Base-by-base conservation (phyloP, 2,329 filamentous ascomycete genomes). In the Chrysoporthe austroafricana region DNA sequence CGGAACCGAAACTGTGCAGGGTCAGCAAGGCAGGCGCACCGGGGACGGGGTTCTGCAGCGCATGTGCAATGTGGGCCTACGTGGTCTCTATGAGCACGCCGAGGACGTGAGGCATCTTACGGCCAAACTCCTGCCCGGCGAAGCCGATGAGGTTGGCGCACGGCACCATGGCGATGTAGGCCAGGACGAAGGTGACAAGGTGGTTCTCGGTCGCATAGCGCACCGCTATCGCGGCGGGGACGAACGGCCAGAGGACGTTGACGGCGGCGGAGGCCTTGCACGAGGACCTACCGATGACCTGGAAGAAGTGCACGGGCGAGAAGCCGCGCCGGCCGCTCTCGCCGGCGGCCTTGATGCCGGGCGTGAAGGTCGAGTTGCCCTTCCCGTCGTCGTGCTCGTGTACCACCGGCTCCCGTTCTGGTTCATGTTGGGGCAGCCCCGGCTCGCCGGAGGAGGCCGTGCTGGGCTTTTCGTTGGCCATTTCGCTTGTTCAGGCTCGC, bases 121-220 rank as follows among this genome's bases (percentile, higher is more conserved):
- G 85, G 0, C 90, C 87, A 69, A 93, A 79, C 75, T 92, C 89
- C 71, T 90, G 87, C 16, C 90, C 90, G 6, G 90, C 88, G 73
- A 94, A 94, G 0, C 91, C 91, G 64, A 94, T 85, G 67, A 93
- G 77, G 73, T 94, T 94, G 66, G 91, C 91, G 60, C 89, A 88
- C 0, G 91, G 91, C 1, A 94, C 82, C 89, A 94, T 94, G 72
- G 90, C 90, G 69, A 94, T 85, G 75, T 93, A 94, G 60, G 89
- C 89, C 67, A 92, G 83, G 62, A 86, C 82, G 78, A 94, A 94
- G 64, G 90, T 86, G 77, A 85, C 84, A 1, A 91, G 79, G 72
- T 91, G 83, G 68, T 84, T 70, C 11, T 77, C 74, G 5, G 71
- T 67, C 32, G 74, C 73, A 54, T 78, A 88, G 74, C 78, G 81